Base-by-base conservation (phyloP, 805 yeast genomes). In the Priceomyces medius region DNA sequence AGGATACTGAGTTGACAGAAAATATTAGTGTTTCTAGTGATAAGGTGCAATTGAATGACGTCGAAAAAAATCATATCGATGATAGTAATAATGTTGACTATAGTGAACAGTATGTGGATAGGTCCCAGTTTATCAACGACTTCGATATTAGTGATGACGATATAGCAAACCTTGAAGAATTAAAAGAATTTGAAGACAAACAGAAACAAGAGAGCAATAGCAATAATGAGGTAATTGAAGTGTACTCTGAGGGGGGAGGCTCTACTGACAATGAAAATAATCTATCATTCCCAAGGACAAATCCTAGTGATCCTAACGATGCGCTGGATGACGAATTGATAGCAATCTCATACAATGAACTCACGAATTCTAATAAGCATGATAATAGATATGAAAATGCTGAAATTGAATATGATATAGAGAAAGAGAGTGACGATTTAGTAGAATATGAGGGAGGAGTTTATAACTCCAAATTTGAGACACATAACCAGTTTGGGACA, bases 71-170 rank as follows among this genome's bases (percentile, higher is more conserved):
- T 12, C 7, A n/a, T 26, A 8, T 26, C 10, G 20, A 31, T n/a
- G 20, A n/a, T 17, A 13, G 6, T 17, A 9, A 31, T 7, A 31
- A 31, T 31, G 12, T 31, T 17, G 34, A 31, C n/a, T 7, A 26
- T 14, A 26, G 29, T n/a, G 29, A 26, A 10, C 9, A 26, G n/a
- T n/a, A n/a, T 14, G 10, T 5, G 4, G 10, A 14, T 10, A 26
- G 29, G 29, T 26, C 29, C n/a, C 29, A n/a, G n/a, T n/a, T 26
- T n/a, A 10, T n/a, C n/a, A 26, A 26, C 10, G 20, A 37, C 17
- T 35, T 17, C 20, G 38, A 24, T 23, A 35, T 37, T 20, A 36
- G 33, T 24, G 44, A 41, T 29, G 44, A 36, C 21, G 44, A 41
- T 24, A 41, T 41, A 12, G 44, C 31, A 14, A 37, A 41, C 13